Conservation (phyloP, 2,329 filamentous ascomycete species). For the Fusarium phyllophilum region DNA sequence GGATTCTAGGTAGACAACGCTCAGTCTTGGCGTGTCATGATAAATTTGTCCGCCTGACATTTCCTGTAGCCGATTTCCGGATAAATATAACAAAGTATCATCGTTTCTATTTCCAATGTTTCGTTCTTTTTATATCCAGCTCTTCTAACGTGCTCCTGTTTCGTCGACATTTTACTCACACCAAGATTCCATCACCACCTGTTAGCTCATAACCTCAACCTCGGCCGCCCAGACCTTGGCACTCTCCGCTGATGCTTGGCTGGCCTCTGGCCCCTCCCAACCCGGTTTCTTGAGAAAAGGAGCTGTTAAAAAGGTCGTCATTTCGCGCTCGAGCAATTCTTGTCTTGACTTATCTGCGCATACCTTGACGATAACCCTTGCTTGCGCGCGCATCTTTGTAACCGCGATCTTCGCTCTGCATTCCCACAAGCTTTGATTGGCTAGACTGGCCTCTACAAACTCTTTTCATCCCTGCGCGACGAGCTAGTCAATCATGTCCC, state of each 20-base stretch:
- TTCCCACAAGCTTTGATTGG: conserved; percentile 13
- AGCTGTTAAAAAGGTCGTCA: conserved; percentile 25
- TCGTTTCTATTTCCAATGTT: not conserved
- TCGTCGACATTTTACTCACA: not conserved
- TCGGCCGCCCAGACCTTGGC: conserved; percentile 41
- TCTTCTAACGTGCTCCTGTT: not conserved
- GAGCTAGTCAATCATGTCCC: conserved; percentile 19
- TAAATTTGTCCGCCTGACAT: conserved; percentile 7
- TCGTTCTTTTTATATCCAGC: not conserved
- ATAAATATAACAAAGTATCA: not conserved
- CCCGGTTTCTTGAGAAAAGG: conserved; percentile 6
- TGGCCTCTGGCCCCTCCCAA: conserved; percentile 19
- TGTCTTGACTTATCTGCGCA: not conserved
- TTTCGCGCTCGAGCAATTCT: conserved; percentile 1
- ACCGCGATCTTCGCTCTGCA: not conserved
- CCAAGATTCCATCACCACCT: not conserved
- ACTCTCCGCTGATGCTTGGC: conserved; percentile 30
- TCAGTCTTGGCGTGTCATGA: conserved; percentile 35
- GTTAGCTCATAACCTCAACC: conserved; percentile 3
- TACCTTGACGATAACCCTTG: conserved; percentile 2
- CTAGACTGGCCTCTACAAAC: not conserved
- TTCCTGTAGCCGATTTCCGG: not conserved
- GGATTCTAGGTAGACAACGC: conserved; percentile 6
- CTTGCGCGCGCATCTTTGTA: not conserved
- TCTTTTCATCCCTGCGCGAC: conserved; percentile 16